Evolutionary conservation across 495 filamentous ascomycete genomes (phyloP), one percentile per base, ranked within the genome.

Genomic region (Trichoderma gamsii): DNA sequence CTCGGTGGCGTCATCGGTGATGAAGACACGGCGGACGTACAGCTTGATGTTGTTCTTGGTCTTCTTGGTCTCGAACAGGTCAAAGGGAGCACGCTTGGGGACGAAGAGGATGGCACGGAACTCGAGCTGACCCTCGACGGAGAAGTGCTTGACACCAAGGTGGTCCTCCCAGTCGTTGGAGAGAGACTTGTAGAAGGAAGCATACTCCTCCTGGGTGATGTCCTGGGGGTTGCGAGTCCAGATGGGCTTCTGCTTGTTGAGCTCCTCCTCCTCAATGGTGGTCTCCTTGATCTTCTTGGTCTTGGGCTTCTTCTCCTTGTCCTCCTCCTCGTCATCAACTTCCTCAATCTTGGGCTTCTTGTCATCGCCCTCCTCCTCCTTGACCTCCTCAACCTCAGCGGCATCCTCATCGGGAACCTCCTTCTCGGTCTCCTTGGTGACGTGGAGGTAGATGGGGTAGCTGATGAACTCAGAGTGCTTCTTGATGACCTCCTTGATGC

Each of bases 391-490:
- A 70, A 85, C 86, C 70, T 80, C 79, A 82, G 96, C 92, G 52
- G 90, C 94, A 65, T 97, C 93, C 85, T 97, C 96, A 79, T 97
- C 96, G 69, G 93, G 93, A 71, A 98, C 92, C 84, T 99, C 95
- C 76, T 85, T 97, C 92, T 99, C 95, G 75, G 89, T 94, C 90
- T 98, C 96, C 88, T 99, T 99, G 78, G 90, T 81, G 77, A 98
- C 92, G 81, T 99, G 95, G 69, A 99, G 95, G 87, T 97, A 99
- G 87, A 99, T 99, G 73, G 95, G 95, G 88, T 99, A 99, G 66
- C 96, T 98, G 87, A 99, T 99, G 89, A 99, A 99, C 86, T 99
- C 95, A 80, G 95, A 98, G 90, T 99, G 95, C 90, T 99, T 99
- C 92, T 97, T 97, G 83, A 99, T 92, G 71, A 99, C 93, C 87